Base-by-base conservation (phyloP, 768 basidiomycete genomes). In the Lactifluus rugatus region DNA sequence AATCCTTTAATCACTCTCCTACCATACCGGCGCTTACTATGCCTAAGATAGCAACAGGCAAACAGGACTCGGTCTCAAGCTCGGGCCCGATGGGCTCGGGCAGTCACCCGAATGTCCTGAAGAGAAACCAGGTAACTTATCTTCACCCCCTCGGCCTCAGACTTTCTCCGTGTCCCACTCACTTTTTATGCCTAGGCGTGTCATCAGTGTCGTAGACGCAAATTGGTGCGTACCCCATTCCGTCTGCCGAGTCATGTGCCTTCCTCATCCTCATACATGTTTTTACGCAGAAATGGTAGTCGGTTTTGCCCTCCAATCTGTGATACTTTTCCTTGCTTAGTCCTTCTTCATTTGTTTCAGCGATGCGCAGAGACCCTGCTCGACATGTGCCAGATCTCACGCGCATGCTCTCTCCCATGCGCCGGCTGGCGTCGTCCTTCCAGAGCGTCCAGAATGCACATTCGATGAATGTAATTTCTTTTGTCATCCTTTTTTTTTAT, bases 311-410 rank as follows among this genome's bases (percentile, higher is more conserved):
- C 17, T 32, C 31, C 17, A n/a, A 13, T 8, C 51, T 21, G 11
- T 5, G 23, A 45, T 13, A 25, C n/a, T 42, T 45, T 45, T n/a
- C 19, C n/a, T n/a, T n/a, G n/a, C n/a, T 17, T 10, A 34, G 9
- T 34, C 3, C 28, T 14, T 16, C 11, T 23, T 44, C 21, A 23
- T 21, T 8, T 19, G 8, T 1, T 34, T 56, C 60, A 89, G 87
- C 67, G 87, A 89, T 64, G 85, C 87, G 7, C 82, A 84, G 66
- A 73, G 83, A 42, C 87, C 87, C 5, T 89, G 87, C 66, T 83
- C 86, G 26, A 89, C 87, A 2, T 89, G 87, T 66, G 74, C 83
- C 57, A 80, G 87, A 32, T 88, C 86, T 21, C 85, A 87, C 74
- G 76, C 83, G 1, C 84, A 88, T 71, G 80, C 84, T 9, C 66